Evolutionary conservation across 1,284 basidiomycete genomes (phyloP).

Genomic region (Trichosporon asahii): DNA sequence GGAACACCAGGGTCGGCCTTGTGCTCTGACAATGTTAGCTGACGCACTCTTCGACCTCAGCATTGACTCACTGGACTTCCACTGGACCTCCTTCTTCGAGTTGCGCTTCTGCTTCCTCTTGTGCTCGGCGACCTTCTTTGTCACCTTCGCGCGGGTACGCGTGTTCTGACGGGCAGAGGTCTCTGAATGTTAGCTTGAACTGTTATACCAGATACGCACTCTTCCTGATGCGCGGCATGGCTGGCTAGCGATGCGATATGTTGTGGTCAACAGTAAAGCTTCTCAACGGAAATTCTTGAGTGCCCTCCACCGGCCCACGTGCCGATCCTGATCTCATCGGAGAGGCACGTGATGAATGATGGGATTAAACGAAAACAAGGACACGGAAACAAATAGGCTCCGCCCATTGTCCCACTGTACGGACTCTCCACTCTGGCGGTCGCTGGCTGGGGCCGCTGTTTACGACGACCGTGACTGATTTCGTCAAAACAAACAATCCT

Average conservation of each 20-base stretch:
- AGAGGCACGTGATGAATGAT: neutral
- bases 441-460: constrained; percentile 4
- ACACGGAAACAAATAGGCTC: neutral
- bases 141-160: constrained; percentile 70
- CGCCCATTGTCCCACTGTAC: neutral
- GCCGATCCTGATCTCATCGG: neutral
- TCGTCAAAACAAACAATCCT: constrained; percentile 16
- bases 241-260: constrained; percentile 20
- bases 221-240: constrained; percentile 73
- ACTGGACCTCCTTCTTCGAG: constrained; percentile 77
- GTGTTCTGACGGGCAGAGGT: constrained; percentile 75
- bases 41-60: neutral
- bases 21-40: constrained; percentile 58
- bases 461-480: constrained; percentile 20
- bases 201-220: constrained; percentile 54
- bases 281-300: constrained; percentile 18
- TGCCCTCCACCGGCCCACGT: constrained; percentile 11
- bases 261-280: constrained; percentile 5
- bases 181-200: constrained; percentile 57
- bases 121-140: constrained; percentile 73
- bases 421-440: neutral
- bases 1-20: constrained; percentile 92
- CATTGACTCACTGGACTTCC: constrained; percentile 77
- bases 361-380: neutral
- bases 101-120: constrained; percentile 73